Conservation (phyloP, 495 filamentous ascomycete species). For the Talaromyces ruber region DNA sequence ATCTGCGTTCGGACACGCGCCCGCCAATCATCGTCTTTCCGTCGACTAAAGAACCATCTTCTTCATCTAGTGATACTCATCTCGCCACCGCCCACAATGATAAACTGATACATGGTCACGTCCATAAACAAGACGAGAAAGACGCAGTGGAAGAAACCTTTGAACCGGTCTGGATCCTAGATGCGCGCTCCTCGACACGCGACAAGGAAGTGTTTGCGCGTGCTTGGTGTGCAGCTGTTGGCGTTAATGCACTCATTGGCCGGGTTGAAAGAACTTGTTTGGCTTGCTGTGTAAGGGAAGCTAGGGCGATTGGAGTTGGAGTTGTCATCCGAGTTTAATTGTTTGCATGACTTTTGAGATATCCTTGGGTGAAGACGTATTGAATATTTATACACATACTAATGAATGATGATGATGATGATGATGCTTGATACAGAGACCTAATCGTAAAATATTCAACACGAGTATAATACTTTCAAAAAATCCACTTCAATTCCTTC, state of each 20-base stretch:
- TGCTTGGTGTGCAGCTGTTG: slow-evolving; percentile 61
- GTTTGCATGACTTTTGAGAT: neutral
- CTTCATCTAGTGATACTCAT: neutral
- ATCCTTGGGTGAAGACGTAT: neutral
- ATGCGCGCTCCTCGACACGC: slow-evolving; percentile 37
- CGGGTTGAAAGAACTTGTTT: slow-evolving; percentile 55
- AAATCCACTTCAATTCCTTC: too few species aligned
- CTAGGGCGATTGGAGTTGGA: slow-evolving; percentile 54
- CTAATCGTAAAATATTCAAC: neutral
- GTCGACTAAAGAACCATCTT: neutral
- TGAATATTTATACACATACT: neutral
- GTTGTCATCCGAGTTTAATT: slow-evolving; percentile 53
- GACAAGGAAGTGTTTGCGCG: slow-evolving; percentile 57
- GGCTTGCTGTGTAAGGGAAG: slow-evolving; percentile 62
- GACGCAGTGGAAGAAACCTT: slow-evolving; percentile 11
- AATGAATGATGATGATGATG: neutral
- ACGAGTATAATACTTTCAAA: too few species aligned
- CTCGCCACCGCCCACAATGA: neutral
- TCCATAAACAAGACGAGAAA: neutral
- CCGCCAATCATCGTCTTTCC: slow-evolving; percentile 8
- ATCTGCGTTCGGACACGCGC: slow-evolving; percentile 28
- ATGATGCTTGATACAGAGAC: neutral
- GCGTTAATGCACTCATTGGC: slow-evolving; percentile 60
- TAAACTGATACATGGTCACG: neutral
- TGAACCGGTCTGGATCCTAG: slow-evolving; percentile 40